These are phyloP conservation scores for Cavenderia fasciculata DNA, from an alignment of 78 protist genomes.

Conservation along the genomic window DNA sequence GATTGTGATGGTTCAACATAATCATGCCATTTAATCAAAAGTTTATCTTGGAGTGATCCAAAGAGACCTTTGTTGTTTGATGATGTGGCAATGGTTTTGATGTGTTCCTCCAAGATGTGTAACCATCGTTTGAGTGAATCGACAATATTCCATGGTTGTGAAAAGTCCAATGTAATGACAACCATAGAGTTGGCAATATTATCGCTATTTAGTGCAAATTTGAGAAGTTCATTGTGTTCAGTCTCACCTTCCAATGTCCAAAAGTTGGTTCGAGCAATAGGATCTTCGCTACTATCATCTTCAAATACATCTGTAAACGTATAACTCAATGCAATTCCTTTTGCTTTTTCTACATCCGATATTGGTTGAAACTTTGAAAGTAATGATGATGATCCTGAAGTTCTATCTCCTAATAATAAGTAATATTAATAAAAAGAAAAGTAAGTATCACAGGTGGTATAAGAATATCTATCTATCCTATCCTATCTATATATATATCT, in stretches of 20 bases:
- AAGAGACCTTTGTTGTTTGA: slow-evolving; percentile 9
- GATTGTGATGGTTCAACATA: slow-evolving; percentile 54
- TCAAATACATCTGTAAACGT: slow-evolving; percentile 60
- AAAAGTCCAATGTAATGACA: slow-evolving; percentile 72
- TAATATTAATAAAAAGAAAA: neutral
- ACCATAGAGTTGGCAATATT: slow-evolving; percentile 49
- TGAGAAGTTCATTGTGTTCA: slow-evolving; percentile 62
- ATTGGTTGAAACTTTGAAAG: slow-evolving; percentile 64
- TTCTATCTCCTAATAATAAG: slow-evolving; percentile 39
- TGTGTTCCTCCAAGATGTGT: slow-evolving; percentile 61
- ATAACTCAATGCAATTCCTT: slow-evolving; percentile 69
- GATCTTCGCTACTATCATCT: slow-evolving; percentile 61
- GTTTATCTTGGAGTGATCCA: slow-evolving; percentile 37
- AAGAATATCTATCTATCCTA: too few species aligned
- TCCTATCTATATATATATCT: too few species aligned
- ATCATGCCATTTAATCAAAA: slow-evolving; percentile 59
- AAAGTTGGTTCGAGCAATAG: slow-evolving; percentile 70
- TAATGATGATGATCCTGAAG: slow-evolving; percentile 44
- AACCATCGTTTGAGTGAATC: slow-evolving; percentile 75
- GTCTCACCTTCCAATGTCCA: slow-evolving; percentile 80
- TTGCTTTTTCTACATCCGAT: slow-evolving; percentile 34
- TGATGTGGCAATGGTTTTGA: slow-evolving; percentile 47
- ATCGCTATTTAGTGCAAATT: slow-evolving; percentile 55
- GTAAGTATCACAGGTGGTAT: too few species aligned
- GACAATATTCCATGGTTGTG: slow-evolving; percentile 78